Evolutionary conservation across 495 filamentous ascomycete species (phyloP), one percentile per base, ranked within the genome.

Genomic region (Aspergillus kassunensis): DNA sequence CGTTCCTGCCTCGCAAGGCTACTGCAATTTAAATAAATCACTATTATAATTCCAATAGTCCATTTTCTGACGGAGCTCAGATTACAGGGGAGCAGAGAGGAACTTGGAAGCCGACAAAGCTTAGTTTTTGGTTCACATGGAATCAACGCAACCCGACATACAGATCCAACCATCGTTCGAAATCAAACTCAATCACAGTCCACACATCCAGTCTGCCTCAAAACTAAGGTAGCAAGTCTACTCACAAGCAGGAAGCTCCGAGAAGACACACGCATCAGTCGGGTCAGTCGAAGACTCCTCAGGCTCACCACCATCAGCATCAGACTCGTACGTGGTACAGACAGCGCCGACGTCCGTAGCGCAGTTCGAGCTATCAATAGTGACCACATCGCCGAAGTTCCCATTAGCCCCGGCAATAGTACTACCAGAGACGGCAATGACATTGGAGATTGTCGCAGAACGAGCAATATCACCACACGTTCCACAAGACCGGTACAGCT

Each of bases 401-500:
- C 48, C 43, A 42, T 63, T 63, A 31, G 57, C 51, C 23, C 60
- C 60, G 5, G 51, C 48, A 16, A 63, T 21, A 6, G 37, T 34
- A 13, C 41, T 37, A 1, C 74, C 73, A 18, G 65, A 54, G 50
- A 71, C 62, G 16, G 78, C 79, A 29, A 64, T 71, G 52, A 81
- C 71, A 51, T 77, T 76, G 44, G 66, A 62, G 43, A 84, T 68
- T 4, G 72, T 70, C 15, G 80, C 77, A 43, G 71, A 56, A 18
- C 80, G 74, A 50, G 72, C 33, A 37, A 56, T 67, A 19, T 53
- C 54, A 37, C 64, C 62, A 61, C 77, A 79, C 71, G 84, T 84
- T 6, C 82, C 82, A 63, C 81, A 86, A 19, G 70, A 69, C 27
- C 79, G 77, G 62, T 79, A 80, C 18, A 82, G 61, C 67, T 82